These are phyloP conservation scores for Termitomyces bulborhizus DNA, from an alignment of 768 basidiomycete genomes.

Conservation along the genomic window DNA sequence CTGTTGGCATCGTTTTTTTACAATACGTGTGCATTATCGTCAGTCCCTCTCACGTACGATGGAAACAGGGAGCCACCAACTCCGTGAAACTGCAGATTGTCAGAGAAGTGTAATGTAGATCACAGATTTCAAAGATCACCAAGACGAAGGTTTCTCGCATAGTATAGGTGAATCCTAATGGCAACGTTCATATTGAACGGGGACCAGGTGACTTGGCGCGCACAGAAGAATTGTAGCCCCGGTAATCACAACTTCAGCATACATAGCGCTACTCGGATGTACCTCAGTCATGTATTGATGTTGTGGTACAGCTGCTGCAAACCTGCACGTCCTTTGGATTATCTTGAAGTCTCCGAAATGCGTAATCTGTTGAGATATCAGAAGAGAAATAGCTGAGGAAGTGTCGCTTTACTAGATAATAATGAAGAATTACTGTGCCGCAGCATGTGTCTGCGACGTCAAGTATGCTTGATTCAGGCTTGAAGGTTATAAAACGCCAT, in stretches of 20 bases:
- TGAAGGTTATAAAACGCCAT: not conserved
- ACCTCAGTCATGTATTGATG: not conserved
- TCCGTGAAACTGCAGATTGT: not conserved
- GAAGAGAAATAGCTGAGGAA: not conserved
- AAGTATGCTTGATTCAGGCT: slow-evolving; percentile 1
- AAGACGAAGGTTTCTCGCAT: slow-evolving; percentile 1
- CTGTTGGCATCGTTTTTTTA: not conserved
- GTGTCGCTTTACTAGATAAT: slow-evolving; percentile 8
- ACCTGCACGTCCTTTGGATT: too few relatives aligned
- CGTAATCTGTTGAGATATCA: too few relatives aligned
- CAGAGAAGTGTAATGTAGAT: not conserved
- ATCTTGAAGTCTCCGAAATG: too few relatives aligned
- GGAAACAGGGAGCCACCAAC: not conserved
- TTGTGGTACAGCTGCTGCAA: not conserved
- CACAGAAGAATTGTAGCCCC: slow-evolving; percentile 2
- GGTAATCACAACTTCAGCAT: not conserved
- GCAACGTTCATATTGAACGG: not conserved
- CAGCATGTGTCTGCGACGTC: slow-evolving; percentile 13
- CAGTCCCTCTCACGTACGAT: not conserved
- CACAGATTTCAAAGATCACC: not conserved
- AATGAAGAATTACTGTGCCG: slow-evolving; percentile 5
- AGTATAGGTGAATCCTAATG: slow-evolving; percentile 2
- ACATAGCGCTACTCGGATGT: not conserved
- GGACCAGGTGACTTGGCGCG: not conserved
- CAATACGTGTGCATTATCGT: too few relatives aligned